Percentiles rank a stretch among this genome's conserved stretches.
Evolutionary conservation across 768 basidiomycete genomes (phyloP).

Genomic region (Calocybe cyanea): DNA sequence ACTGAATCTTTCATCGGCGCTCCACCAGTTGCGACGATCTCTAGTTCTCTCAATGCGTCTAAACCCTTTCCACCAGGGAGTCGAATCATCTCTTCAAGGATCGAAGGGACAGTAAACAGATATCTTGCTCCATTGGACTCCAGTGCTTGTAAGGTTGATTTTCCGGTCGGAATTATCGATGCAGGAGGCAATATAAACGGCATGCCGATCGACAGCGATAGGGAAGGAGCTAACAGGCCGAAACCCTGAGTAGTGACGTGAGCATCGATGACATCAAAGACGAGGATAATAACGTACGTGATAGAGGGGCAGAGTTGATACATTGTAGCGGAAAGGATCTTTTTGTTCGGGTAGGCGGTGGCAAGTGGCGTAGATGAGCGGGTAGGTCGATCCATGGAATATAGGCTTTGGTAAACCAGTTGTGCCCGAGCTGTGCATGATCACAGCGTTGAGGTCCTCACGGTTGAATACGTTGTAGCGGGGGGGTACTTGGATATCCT

Average conservation of each 20-base stretch:
- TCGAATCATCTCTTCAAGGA: slow-evolving; percentile 32
- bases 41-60: slow-evolving; percentile 25
- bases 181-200: slow-evolving; percentile 33
- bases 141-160: slow-evolving; percentile 21
- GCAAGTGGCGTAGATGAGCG: slow-evolving; percentile 29
- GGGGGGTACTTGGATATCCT: slow-evolving; percentile 21
- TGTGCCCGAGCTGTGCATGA: slow-evolving; percentile 50
- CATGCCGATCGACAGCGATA: slow-evolving; percentile 34
- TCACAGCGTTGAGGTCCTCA: slow-evolving; percentile 33
- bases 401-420: slow-evolving; percentile 50
- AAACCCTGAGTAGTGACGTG: slow-evolving; percentile 31
- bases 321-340: slow-evolving; percentile 25
- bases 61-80: slow-evolving; percentile 23
- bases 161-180: slow-evolving; percentile 31
- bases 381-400: slow-evolving; percentile 29
- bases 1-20: slow-evolving; percentile 36
- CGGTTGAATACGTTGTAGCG: slow-evolving; percentile 19
- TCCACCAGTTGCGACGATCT: slow-evolving; percentile 34
- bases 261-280: background rate
- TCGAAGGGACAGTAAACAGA: slow-evolving; percentile 35
- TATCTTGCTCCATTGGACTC: slow-evolving; percentile 26
- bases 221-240: slow-evolving; percentile 30
- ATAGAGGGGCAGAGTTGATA: slow-evolving; percentile 36
- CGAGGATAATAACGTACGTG: slow-evolving; percentile 25
- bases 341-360: slow-evolving; percentile 30